phyloP scores from a whole-genome alignment of 2,329 filamentous ascomycete genomes.

The Nemania bipapillata region DNA sequence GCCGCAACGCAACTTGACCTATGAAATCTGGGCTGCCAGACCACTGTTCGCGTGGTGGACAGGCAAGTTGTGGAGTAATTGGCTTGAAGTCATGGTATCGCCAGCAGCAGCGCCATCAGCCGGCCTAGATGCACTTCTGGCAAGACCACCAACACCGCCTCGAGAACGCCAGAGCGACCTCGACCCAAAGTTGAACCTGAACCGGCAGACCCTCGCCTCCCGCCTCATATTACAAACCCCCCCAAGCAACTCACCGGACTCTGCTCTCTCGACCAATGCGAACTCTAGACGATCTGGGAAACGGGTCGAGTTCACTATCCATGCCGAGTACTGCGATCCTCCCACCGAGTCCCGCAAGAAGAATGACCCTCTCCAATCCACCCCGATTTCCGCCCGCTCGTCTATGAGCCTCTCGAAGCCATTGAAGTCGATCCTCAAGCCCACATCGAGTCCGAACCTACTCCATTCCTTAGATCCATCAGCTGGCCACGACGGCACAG shows the following conservation, averaged over 20 bases:
- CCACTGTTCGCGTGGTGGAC: slow-evolving; percentile 42
- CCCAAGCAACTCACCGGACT: slow-evolving; percentile 61
- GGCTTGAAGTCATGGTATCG: slow-evolving; percentile 55
- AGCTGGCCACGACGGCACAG: slow-evolving; percentile 56
- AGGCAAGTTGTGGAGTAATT: slow-evolving; percentile 42
- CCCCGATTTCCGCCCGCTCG: slow-evolving; percentile 56
- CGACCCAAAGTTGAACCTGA: slow-evolving; percentile 53
- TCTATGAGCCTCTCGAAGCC: slow-evolving; percentile 58
- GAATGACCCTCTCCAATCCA: slow-evolving; percentile 53
- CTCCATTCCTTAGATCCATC: slow-evolving; percentile 59
- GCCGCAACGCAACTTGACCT: slow-evolving; percentile 27
- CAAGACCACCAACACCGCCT: slow-evolving; percentile 75
- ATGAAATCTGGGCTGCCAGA: slow-evolving; percentile 38
- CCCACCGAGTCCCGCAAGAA: slow-evolving; percentile 58
- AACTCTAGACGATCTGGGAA: slow-evolving; percentile 62
- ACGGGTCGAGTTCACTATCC: slow-evolving; percentile 67
- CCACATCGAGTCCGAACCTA: slow-evolving; percentile 58
- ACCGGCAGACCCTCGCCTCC: slow-evolving; percentile 55
- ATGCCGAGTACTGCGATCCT: slow-evolving; percentile 67
- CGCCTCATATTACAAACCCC: slow-evolving; percentile 62
- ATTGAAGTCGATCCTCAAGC: slow-evolving; percentile 81
- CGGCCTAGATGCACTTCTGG: slow-evolving; percentile 64
- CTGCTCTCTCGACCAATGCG: slow-evolving; percentile 56
- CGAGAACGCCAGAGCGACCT: slow-evolving; percentile 61
- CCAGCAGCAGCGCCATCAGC: slow-evolving; percentile 52